Evolutionary conservation across 2,329 filamentous ascomycete genomes (phyloP).

Genomic region (Microsporum canis): DNA sequence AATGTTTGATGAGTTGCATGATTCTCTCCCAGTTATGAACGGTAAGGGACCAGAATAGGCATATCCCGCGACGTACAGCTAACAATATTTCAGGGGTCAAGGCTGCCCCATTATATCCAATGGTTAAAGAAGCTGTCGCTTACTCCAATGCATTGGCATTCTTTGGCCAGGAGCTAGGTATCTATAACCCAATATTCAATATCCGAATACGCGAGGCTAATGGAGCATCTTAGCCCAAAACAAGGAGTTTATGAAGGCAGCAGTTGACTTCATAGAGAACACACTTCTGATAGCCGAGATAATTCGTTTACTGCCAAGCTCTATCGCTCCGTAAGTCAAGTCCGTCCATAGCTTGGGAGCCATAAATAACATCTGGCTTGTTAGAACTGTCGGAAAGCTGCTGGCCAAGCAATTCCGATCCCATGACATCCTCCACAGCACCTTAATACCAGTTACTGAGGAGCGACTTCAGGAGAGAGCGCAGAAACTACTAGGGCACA

Average conservation of each 20-base stretch:
- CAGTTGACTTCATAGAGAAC: background rate
- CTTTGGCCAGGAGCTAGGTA: background rate
- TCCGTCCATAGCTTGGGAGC: background rate
- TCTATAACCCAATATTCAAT: background rate
- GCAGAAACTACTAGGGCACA: background rate
- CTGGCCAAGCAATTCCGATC: background rate
- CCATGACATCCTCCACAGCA: background rate
- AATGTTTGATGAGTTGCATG: background rate
- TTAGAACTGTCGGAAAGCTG: background rate
- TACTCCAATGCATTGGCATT: constrained; percentile 1
- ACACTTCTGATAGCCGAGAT: background rate
- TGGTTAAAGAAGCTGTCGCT: background rate
- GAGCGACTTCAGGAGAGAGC: background rate
- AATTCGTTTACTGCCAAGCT: background rate
- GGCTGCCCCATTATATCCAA: background rate
- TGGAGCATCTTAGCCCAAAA: background rate
- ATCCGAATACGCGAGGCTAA: background rate
- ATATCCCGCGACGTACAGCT: background rate
- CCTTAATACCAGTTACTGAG: background rate
- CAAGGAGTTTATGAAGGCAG: background rate
- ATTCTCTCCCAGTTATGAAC: background rate
- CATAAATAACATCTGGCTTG: background rate
- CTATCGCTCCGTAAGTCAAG: background rate
- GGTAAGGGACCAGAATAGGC: background rate
- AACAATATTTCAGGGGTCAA: background rate